A percentile compares a stretch with the other conserved stretches of the same genome.
Conservation (phyloP, 495 filamentous ascomycete genomes). For the Aspergillus carlsbadensis region DNA sequence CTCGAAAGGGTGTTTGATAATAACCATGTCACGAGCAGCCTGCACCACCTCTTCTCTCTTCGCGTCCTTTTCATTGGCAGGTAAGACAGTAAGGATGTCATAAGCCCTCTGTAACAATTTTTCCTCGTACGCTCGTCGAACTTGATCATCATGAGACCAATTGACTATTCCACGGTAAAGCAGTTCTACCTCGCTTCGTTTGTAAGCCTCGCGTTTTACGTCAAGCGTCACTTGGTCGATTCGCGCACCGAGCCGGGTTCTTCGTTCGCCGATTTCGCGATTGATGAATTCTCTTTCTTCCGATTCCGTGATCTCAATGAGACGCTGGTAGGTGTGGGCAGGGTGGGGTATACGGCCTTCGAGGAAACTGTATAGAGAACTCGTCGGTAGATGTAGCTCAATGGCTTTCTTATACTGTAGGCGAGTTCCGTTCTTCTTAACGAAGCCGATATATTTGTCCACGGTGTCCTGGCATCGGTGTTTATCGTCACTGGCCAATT, state of each 20-base stretch:
- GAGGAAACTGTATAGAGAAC: constrained; percentile 73
- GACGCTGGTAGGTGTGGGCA: constrained; percentile 72
- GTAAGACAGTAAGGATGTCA: constrained; percentile 68
- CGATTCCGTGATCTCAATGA: constrained; percentile 81
- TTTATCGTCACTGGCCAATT: constrained; percentile 52
- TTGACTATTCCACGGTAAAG: constrained; percentile 81
- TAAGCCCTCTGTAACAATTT: constrained; percentile 81
- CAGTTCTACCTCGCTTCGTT: constrained; percentile 64
- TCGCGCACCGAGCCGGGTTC: constrained; percentile 82
- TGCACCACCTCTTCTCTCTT: constrained; percentile 71
- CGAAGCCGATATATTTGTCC: constrained; percentile 74
- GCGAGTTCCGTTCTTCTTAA: constrained; percentile 67
- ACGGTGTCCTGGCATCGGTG: constrained; percentile 75
- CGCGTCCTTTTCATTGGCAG: constrained; percentile 58
- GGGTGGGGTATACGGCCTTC: constrained; percentile 85
- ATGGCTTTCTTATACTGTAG: constrained; percentile 71
- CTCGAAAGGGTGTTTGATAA: constrained; percentile 88
- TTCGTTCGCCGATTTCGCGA: constrained; percentile 81
- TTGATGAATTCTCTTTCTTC: constrained; percentile 93
- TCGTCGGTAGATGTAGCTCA: constrained; percentile 71
- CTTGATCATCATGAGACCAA: constrained; percentile 84
- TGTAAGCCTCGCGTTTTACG: constrained; percentile 81
- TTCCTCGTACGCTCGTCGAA: constrained; percentile 83
- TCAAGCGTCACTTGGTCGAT: constrained; percentile 79
- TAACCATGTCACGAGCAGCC: constrained; percentile 85